phyloP scores from a whole-genome alignment of 345 rosid species.

The Camelina neglecta region DNA sequence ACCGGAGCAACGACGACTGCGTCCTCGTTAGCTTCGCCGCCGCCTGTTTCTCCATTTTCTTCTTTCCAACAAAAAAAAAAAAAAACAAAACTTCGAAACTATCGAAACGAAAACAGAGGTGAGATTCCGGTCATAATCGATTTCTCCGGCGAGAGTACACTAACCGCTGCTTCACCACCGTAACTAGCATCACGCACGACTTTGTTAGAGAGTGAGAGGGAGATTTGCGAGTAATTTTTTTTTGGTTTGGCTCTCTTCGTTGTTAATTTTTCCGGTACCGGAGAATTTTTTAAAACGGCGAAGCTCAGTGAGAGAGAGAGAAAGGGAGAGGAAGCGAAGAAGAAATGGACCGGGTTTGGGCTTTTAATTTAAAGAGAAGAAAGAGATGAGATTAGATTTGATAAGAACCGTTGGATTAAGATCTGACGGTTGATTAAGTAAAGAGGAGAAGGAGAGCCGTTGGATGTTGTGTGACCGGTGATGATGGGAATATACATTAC shows the following conservation, averaged over 20 bases:
- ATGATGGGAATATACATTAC: slow-evolving; percentile 49
- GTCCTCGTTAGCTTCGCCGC: slow-evolving; percentile 78
- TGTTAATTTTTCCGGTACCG: slow-evolving; percentile 15
- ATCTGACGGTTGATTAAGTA: slow-evolving; percentile 41
- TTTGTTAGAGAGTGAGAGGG: background rate
- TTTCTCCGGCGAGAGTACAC: slow-evolving; percentile 43
- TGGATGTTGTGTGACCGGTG: slow-evolving; percentile 55
- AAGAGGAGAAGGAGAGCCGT: slow-evolving; percentile 41
- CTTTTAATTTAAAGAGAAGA: slow-evolving; percentile 43
- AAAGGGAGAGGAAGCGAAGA: slow-evolving; percentile 1
- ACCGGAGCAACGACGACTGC: slow-evolving; percentile 83
- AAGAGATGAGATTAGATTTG: slow-evolving; percentile 40
- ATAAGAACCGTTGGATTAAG: slow-evolving; percentile 55
- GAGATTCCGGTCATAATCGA: slow-evolving; percentile 53
- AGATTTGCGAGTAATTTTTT: background rate
- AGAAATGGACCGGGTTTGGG: slow-evolving; percentile 45
- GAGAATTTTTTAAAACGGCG: slow-evolving; percentile 20
- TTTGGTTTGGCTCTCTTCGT: background rate
- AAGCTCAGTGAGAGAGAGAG: slow-evolving; percentile 12
- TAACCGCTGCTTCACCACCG: slow-evolving; percentile 27
- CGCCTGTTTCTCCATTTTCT: slow-evolving; percentile 64
- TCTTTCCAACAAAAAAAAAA: background rate
- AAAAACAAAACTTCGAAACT: background rate
- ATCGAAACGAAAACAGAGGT: background rate
- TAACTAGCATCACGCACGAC: slow-evolving; percentile 32